These are phyloP conservation scores for Cavenderia fasciculata DNA, from an alignment of 78 protist genomes.

Conservation along the genomic window DNA sequence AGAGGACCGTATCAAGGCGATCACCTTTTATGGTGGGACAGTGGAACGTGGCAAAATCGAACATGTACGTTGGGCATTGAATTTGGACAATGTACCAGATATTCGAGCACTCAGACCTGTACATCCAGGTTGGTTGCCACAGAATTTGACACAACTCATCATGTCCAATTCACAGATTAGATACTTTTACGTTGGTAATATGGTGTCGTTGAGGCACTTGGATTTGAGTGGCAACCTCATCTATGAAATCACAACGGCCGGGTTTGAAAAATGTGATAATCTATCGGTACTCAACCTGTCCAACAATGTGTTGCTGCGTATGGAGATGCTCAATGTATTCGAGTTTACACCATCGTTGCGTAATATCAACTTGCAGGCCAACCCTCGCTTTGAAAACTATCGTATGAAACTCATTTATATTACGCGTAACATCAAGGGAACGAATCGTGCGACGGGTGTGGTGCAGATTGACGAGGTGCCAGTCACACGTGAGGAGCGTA, in stretches of 20 bases:
- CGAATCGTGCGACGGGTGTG: slow-evolving; percentile 65
- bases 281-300: not conserved
- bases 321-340: slow-evolving; percentile 1
- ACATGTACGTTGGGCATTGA: slow-evolving; percentile 31
- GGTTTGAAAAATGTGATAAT: slow-evolving; percentile 38
- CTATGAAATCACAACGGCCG: not conserved
- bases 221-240: slow-evolving; percentile 11
- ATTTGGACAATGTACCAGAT: slow-evolving; percentile 20
- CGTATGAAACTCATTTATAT: slow-evolving; percentile 28
- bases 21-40: slow-evolving; percentile 2
- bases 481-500: slow-evolving; percentile 26
- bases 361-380: slow-evolving; percentile 4
- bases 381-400: slow-evolving; percentile 5
- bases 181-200: slow-evolving; percentile 39
- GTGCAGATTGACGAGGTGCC: slow-evolving; percentile 31
- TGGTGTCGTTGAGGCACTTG: not conserved
- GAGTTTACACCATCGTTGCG: slow-evolving; percentile 58
- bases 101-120: slow-evolving; percentile 12
- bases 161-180: not conserved
- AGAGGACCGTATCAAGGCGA: slow-evolving; percentile 18
- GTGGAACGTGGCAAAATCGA: slow-evolving; percentile 1
- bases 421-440: slow-evolving; percentile 62
- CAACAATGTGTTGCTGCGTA: not conserved
- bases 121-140: slow-evolving; percentile 64
- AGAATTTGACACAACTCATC: slow-evolving; percentile 1